Evolutionary conservation across 169 alveolate genomes (phyloP), one percentile per base, ranked within the genome.

Genomic region (Cryptosporidium bovis): DNA sequence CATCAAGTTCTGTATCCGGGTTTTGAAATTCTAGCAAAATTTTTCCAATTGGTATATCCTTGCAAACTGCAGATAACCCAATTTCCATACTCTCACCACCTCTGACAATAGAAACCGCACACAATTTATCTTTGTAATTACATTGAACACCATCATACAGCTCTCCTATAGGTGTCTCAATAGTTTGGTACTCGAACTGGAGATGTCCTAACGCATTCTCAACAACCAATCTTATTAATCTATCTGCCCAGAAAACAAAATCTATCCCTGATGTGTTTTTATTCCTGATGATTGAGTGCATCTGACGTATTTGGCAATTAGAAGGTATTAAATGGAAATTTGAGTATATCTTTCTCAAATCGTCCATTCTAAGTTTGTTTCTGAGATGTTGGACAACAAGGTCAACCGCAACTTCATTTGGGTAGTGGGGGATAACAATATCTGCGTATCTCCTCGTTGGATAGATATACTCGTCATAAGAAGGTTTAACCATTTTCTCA

Each of bases 401-500:
- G 51, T 83, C 90, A 18, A 83, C 90, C 6, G 90, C 90, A 31
- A 66, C 90, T 71, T 83, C 90, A 71, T 83, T 83, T 18, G 90
- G 90, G 24, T 71, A 83, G 24, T 84, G 77, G 8, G 95, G 95
- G 34, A 94, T 84, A 24, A 93, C 92, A 31, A 93, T 64, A 64
- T 94, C 94, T 13, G 96, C 95, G 46, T 94, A 77, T 69, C 92
- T 92, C 83, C 91, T 93, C 5, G 95, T 83, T 5, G 96, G 96
- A 50, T 71, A 68, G 27, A 94, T 90, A 53, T 77, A 94, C 58
- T 94, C 95, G 65, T 93, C 96, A 62, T 82, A 91, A 13, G 95
- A 64, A 29, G 92, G 94, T 53, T 93, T 93, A 34, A 92, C 95
- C 71, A 90, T 91, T 60, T 69, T 69, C 18, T 89, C 91, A 67